phyloP scores from a whole-genome alignment of 176 grass and related monocot genomes.

The Bolboschoenus planiculmis region DNA sequence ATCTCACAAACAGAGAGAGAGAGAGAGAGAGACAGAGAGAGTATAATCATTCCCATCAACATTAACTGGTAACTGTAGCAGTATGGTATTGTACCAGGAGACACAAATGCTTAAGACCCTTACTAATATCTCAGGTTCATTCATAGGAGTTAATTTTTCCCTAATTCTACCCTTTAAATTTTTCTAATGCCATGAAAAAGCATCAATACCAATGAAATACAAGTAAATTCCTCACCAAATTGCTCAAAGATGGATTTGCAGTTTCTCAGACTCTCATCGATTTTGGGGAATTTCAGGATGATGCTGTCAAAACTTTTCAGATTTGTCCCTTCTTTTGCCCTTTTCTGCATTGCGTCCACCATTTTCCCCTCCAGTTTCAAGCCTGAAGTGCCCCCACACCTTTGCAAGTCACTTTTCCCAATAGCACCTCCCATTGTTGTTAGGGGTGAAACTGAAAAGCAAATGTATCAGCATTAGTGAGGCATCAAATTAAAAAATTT shows the following conservation, averaged over 20 bases:
- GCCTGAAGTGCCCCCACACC: constrained; percentile 22
- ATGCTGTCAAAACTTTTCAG: constrained; percentile 74
- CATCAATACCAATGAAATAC: neutral
- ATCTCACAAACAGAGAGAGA: neutral
- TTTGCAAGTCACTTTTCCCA: constrained; percentile 38
- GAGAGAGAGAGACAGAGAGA: neutral
- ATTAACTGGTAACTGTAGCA: neutral
- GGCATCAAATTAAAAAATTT: neutral
- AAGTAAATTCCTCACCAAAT: constrained; percentile 52
- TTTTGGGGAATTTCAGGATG: constrained; percentile 87
- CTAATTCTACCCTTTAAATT: neutral
- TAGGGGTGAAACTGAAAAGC: constrained; percentile 15
- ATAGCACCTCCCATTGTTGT: constrained; percentile 55
- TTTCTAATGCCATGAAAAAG: neutral
- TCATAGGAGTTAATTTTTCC: neutral
- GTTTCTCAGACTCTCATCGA: constrained; percentile 71
- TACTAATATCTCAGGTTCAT: neutral
- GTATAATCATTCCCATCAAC: neutral
- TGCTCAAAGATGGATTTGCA: constrained; percentile 90
- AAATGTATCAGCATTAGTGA: constrained; percentile 23
- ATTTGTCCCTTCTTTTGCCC: constrained; percentile 48
- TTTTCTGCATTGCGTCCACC: constrained; percentile 76
- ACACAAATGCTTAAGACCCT: neutral
- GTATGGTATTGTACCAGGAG: neutral
- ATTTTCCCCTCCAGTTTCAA: constrained; percentile 69